Conservation (phyloP, 2,329 filamentous ascomycete genomes). For the Aspergillus texensis region DNA sequence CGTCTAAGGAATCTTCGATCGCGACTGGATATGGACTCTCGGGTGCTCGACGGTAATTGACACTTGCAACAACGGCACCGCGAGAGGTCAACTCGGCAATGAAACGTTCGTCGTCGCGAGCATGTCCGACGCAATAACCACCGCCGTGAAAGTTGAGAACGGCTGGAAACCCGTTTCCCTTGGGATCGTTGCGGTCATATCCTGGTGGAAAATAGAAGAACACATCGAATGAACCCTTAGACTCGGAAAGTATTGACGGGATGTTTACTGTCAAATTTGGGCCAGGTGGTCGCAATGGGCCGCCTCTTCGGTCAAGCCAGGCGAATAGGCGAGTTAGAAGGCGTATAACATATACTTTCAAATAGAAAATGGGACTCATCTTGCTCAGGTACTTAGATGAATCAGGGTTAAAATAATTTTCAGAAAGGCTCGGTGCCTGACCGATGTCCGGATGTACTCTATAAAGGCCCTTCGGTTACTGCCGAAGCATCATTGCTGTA, state of each 20-base stretch:
- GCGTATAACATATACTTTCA: background rate
- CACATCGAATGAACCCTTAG: background rate
- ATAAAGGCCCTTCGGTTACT: no score
- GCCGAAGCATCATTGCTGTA: no score
- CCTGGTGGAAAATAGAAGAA: background rate
- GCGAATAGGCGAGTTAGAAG: background rate
- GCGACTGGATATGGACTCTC: background rate
- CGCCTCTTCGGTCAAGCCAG: conserved; percentile 1
- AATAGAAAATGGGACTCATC: background rate
- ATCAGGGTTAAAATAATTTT: no score
- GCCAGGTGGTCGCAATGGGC: background rate
- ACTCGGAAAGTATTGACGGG: background rate
- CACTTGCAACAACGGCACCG: no score
- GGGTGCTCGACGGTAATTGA: background rate
- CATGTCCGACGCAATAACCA: background rate
- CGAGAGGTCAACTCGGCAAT: background rate
- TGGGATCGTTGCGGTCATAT: background rate
- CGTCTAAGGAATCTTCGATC: background rate
- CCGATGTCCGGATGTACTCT: no score
- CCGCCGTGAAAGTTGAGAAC: background rate
- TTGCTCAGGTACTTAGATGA: no score
- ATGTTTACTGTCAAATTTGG: background rate
- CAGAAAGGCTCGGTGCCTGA: no score
- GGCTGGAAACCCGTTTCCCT: background rate
- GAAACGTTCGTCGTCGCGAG: conserved; percentile 2